Percentiles rank a stretch among this genome's conserved stretches.
Conservation (phyloP, 768 basidiomycete genomes). For the Boletus pseudo-olivaceus region DNA sequence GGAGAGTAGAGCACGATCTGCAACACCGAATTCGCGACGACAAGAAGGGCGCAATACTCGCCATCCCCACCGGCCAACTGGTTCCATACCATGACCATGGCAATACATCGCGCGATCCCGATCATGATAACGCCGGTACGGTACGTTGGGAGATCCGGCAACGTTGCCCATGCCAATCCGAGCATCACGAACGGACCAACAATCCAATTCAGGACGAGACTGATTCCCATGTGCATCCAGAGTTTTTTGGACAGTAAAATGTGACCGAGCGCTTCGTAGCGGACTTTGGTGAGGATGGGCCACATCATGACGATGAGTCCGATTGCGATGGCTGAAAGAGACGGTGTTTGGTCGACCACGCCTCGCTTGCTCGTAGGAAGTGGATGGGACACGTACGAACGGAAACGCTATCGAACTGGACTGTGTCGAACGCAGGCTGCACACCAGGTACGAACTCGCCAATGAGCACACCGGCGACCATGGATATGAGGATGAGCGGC, state of each 20-base stretch:
- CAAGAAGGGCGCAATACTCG: constrained; percentile 76
- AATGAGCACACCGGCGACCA: constrained; percentile 75
- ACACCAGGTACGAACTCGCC: constrained; percentile 64
- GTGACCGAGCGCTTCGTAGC: constrained; percentile 65
- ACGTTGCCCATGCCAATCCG: constrained; percentile 79
- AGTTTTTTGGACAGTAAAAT: constrained; percentile 50
- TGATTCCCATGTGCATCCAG: constrained; percentile 68
- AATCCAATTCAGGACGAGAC: constrained; percentile 75
- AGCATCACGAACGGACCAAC: constrained; percentile 81
- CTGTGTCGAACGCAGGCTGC: constrained; percentile 58
- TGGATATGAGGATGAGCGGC: constrained; percentile 61
- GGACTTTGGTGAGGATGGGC: constrained; percentile 74
- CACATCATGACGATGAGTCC: constrained; percentile 89
- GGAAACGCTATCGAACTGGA: constrained; percentile 66
- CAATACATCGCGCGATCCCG: constrained; percentile 42
- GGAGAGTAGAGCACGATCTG: constrained; percentile 74
- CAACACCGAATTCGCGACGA: constrained; percentile 74
- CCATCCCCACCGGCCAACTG: constrained; percentile 63
- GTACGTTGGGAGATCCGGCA: constrained; percentile 74
- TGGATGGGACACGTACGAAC: constrained; percentile 54
- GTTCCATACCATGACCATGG: constrained; percentile 84
- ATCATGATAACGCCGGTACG: constrained; percentile 81
- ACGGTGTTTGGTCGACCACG: not conserved
- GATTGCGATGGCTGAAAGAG: constrained; percentile 62
- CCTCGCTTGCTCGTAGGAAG: not conserved